Base-by-base conservation (phyloP, 352 stramenopile genomes). In the Phytophthora aleatoria region DNA sequence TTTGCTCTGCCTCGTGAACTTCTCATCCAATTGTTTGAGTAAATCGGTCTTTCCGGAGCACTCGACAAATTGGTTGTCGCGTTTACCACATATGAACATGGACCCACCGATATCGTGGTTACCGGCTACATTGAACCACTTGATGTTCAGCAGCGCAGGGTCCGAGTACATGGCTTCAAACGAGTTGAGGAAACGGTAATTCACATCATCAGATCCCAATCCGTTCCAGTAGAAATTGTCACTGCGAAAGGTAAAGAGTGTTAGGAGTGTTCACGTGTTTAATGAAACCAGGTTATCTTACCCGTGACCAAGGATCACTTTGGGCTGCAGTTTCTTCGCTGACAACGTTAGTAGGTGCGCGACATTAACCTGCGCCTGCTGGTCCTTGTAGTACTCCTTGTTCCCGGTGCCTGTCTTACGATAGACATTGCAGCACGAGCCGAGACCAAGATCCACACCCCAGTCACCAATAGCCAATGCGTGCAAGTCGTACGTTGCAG, bases 171-270 rank as follows among this genome's bases (percentile, higher is more conserved):
- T 85, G 45, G 56, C 61, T 61, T 92, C 84, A 33, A 90, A 91
- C 28, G 77, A 80, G 53, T 79, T 87, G 7, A 76, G 55, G 50
- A 92, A 91, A 10, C 81, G 79, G 62, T 90, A 89, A 20, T 69
- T 71, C 0, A 85, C 77, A 61, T 91, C 83, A 16, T 87, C 72
- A 8, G 83, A 83, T 20, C 81, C 83, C 1, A 92, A 53, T 1
- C 83, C 81, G 36, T 90, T 89, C 83, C 83, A 90, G 61, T 92
- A 92, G 45, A 90, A 83, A 51, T 76, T 88, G 47, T 86, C 76
- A 7, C 76, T 86, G 44, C 28, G 38, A 38, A 31, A 51, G 12
- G 48, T 31, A 27, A 27, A 27, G 7, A 53, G 36, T 31, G 8
- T 61, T 56, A 69, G 33, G 3, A 27, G 38, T 48, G 6, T 30